phyloP scores from a whole-genome alignment of 495 filamentous ascomycete species.

The Penicillium crystallinum region DNA sequence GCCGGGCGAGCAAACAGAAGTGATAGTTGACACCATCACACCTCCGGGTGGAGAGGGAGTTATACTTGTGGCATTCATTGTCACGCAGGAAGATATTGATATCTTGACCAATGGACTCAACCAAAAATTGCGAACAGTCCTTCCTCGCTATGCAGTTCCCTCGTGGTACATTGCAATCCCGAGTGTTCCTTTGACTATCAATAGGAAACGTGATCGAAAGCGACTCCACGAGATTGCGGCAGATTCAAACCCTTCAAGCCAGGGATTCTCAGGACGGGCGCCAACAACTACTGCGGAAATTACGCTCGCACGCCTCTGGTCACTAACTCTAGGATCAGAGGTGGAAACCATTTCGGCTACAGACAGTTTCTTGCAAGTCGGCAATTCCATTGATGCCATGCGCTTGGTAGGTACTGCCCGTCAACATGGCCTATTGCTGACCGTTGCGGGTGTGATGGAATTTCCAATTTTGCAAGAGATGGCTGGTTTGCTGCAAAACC shows the following conservation, averaged over 20 bases:
- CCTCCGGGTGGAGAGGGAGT: not conserved
- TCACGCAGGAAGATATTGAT: too few species aligned
- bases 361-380: not conserved
- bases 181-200: not conserved
- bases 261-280: too few species aligned
- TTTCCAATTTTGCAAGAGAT: too few species aligned
- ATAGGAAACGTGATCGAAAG: not conserved
- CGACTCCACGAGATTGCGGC: not conserved
- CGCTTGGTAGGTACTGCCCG: not conserved
- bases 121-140: too few species aligned
- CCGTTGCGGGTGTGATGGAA: not conserved
- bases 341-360: not conserved
- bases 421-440: not conserved
- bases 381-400: not conserved
- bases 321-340: not conserved
- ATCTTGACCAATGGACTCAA: too few species aligned
- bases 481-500: too few species aligned
- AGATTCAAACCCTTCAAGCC: not conserved
- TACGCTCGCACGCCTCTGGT: not conserved
- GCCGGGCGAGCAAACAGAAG: not conserved
- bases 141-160: too few species aligned
- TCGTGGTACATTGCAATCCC: not conserved
- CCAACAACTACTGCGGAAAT: too few species aligned
- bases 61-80: too few species aligned
- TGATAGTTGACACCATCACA: not conserved